Conservation (phyloP, 2,329 filamentous ascomycete species). For the Claviceps pazoutovae region DNA sequence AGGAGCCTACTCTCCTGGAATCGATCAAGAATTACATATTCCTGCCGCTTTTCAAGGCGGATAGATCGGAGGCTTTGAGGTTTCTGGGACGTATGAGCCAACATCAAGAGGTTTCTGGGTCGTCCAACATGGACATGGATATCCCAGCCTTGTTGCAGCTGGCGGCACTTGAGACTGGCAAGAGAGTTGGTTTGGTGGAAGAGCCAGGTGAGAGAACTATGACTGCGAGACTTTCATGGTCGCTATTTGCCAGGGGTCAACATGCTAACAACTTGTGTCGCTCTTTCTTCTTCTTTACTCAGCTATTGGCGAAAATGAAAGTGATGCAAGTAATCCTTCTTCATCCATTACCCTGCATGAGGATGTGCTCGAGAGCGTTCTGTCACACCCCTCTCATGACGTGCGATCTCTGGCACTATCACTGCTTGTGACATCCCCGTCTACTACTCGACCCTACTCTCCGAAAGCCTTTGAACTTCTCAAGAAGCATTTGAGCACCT, state of each 20-base stretch:
- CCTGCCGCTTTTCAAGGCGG: slow-evolving; percentile 45
- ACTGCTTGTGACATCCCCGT: slow-evolving; percentile 61
- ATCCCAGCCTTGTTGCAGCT: slow-evolving; percentile 46
- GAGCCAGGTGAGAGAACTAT: slow-evolving; percentile 40
- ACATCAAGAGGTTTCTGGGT: slow-evolving; percentile 30
- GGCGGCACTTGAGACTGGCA: slow-evolving; percentile 55
- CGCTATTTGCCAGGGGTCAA: not conserved
- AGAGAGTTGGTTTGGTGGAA: slow-evolving; percentile 54
- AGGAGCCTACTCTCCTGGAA: slow-evolving; percentile 40
- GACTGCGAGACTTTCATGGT: not conserved
- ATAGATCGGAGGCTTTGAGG: slow-evolving; percentile 35
- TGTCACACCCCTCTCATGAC: slow-evolving; percentile 43
- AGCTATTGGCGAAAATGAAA: slow-evolving; percentile 15
- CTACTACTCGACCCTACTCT: slow-evolving; percentile 61
- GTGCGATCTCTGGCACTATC: slow-evolving; percentile 72
- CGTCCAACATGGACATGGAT: slow-evolving; percentile 31
- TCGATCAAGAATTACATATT: slow-evolving; percentile 52
- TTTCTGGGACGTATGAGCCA: slow-evolving; percentile 48
- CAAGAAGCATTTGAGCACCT: slow-evolving; percentile 48
- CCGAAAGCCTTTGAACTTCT: slow-evolving; percentile 47
- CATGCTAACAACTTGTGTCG: not conserved
- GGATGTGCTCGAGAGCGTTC: slow-evolving; percentile 35
- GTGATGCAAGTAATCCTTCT: slow-evolving; percentile 5
- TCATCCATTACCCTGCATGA: slow-evolving; percentile 24
- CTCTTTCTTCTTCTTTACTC: not conserved